These are phyloP conservation scores for Annulohypoxylon truncatum DNA, from an alignment of 2,329 filamentous ascomycete genomes.

Conservation along the genomic window DNA sequence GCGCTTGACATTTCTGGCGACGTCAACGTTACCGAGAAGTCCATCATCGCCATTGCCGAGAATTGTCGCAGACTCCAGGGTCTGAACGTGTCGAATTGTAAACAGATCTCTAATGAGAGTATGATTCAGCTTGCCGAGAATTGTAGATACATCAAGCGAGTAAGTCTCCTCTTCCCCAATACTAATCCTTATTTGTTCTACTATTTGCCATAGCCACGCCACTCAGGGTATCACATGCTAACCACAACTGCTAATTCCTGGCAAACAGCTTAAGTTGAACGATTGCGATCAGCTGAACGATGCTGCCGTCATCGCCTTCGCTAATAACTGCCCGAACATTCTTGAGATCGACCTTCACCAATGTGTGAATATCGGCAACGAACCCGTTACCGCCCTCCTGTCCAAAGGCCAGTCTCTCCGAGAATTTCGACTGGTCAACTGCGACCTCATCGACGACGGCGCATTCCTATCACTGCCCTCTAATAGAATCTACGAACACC, in stretches of 20 bases:
- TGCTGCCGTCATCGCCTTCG: slow-evolving; percentile 84
- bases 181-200: neutral
- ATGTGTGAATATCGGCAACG: slow-evolving; percentile 83
- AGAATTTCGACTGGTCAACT: slow-evolving; percentile 88
- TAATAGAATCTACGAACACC: slow-evolving; percentile 79
- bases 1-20: slow-evolving; percentile 91
- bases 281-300: slow-evolving; percentile 89
- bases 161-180: slow-evolving; percentile 57
- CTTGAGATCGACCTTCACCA: slow-evolving; percentile 96
- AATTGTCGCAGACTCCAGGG: slow-evolving; percentile 90
- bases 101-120: slow-evolving; percentile 85
- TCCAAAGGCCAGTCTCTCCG: slow-evolving; percentile 84
- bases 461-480: slow-evolving; percentile 84
- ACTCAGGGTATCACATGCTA: slow-evolving; percentile 44
- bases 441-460: slow-evolving; percentile 84
- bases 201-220: neutral
- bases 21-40: slow-evolving; percentile 62
- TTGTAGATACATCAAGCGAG: slow-evolving; percentile 88
- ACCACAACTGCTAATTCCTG: slow-evolving; percentile 37
- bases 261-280: slow-evolving; percentile 85
- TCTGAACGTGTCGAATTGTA: slow-evolving; percentile 90
- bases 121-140: slow-evolving; percentile 82
- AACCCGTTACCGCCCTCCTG: slow-evolving; percentile 84
- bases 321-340: slow-evolving; percentile 88
- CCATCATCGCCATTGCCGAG: slow-evolving; percentile 72